Evolutionary conservation across 1,284 basidiomycete genomes (phyloP), one percentile per base, ranked within the genome.

Genomic region (Puccinia novopanici): DNA sequence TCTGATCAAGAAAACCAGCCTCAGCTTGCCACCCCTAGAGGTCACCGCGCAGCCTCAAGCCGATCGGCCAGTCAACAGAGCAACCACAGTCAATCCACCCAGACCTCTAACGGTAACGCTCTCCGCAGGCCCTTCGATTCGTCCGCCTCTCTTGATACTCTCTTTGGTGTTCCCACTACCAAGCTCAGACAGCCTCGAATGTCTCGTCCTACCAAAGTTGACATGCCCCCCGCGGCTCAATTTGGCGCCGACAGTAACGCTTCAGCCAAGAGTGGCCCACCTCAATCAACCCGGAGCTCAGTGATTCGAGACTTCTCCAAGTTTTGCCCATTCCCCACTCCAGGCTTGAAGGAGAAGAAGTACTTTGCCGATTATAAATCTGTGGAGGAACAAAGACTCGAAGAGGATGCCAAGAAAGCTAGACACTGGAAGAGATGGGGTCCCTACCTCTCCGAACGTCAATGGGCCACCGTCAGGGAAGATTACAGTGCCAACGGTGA

Each of bases 391-490:
- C 82, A 82, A 81, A 83, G 87, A n/a, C 84, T 87, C 19, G 87
- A 90, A 65, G 90, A 93, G 84, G 91, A 92, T 82, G 89, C 88
- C 81, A 86, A 87, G 79, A 90, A 90, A 83, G 88, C 90, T 82
- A 87, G 88, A 59, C 94, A 98, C 86, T 99, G 96, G 96, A 98
- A 98, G 87, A 89, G 93, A 84, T 98, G 96, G 96, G 96, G 96
- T 40, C 96, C 96, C 22, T 98, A 98, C 87, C 89, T 99, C 82
- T 92, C 92, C 82, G 96, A 99, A 87, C 89, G 96, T 81, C 96
- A 98, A 89, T 99, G 96, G 96, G 95, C 94, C 45, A 98, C 95
- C 30, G 96, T 99, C 55, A 91, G 96, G 82, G 96, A 99, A 86
- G 96, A 99, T 86, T 99, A 99, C 87, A 98, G 95, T 65, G 91